A percentile compares a stretch with the other conserved stretches of the same genome.
Evolutionary conservation across 495 filamentous ascomycete genomes (phyloP).

Genomic region (Penicillium chermesinum): DNA sequence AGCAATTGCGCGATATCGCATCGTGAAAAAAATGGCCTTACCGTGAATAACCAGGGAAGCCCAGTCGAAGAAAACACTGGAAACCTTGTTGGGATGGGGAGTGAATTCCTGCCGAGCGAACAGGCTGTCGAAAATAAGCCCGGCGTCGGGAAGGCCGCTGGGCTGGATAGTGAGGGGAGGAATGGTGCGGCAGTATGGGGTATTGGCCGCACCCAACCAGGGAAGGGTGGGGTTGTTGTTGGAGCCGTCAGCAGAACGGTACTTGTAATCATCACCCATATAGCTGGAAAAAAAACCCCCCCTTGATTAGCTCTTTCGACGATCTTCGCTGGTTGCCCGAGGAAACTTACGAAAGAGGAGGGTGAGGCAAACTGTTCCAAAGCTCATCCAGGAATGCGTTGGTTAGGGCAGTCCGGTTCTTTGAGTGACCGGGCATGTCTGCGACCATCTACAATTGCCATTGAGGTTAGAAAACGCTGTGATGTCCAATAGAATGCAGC

Average conservation of each 20-base stretch:
- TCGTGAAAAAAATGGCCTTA: conserved; percentile 11
- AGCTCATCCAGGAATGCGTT: conserved; percentile 65
- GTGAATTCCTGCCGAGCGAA: conserved; percentile 49
- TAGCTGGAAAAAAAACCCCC: too few species aligned
- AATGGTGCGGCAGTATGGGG: conserved; percentile 51
- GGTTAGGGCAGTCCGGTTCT: conserved; percentile 58
- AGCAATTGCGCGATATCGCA: conserved; percentile 1
- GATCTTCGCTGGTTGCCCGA: background rate
- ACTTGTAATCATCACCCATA: conserved; percentile 60
- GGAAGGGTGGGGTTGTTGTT: conserved; percentile 56
- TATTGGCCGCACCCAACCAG: conserved; percentile 52
- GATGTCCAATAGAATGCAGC: background rate
- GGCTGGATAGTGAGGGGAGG: conserved; percentile 47
- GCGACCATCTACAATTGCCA: conserved; percentile 50
- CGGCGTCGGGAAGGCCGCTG: conserved; percentile 48
- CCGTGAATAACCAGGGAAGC: conserved; percentile 54
- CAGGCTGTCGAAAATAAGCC: conserved; percentile 49
- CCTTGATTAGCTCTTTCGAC: conserved; percentile 3
- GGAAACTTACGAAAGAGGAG: conserved; percentile 43
- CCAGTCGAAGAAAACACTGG: conserved; percentile 56
- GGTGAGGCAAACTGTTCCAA: conserved; percentile 56
- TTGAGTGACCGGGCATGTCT: conserved; percentile 57
- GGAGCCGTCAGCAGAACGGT: conserved; percentile 70
- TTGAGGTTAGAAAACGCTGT: background rate
- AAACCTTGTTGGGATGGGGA: conserved; percentile 53